Conservation (phyloP, 495 filamentous ascomycete species). For the Amniculicola lignicola region DNA sequence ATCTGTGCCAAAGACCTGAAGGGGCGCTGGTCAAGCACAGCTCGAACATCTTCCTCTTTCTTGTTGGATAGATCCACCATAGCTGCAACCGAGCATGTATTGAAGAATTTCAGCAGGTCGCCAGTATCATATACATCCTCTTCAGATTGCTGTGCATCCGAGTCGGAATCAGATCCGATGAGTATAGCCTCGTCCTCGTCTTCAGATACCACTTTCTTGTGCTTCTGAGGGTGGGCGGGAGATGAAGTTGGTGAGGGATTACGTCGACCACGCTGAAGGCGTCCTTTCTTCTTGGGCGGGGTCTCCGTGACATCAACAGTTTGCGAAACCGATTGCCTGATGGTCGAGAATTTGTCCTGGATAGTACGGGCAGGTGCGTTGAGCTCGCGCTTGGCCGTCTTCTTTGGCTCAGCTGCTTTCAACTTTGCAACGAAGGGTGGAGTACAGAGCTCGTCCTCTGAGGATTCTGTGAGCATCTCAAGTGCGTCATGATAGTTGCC, state of each 20-base stretch:
- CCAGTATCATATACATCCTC: slow-evolving; percentile 47
- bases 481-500: slow-evolving; percentile 62
- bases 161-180: slow-evolving; percentile 43
- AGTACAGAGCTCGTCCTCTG: slow-evolving; percentile 38
- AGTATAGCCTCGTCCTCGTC: slow-evolving; percentile 30
- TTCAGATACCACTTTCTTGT: slow-evolving; percentile 1
- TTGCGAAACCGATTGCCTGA: slow-evolving; percentile 2
- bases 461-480: slow-evolving; percentile 44
- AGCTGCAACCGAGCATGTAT: slow-evolving; percentile 67
- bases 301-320: not conserved
- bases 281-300: slow-evolving; percentile 28
- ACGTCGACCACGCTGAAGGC: slow-evolving; percentile 35
- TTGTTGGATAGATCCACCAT: slow-evolving; percentile 74
- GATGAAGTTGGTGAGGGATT: slow-evolving; percentile 27
- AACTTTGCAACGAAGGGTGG: not conserved
- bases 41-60: slow-evolving; percentile 60
- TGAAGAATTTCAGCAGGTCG: slow-evolving; percentile 76
- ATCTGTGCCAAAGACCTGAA: slow-evolving; percentile 63
- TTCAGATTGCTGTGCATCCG: slow-evolving; percentile 53
- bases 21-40: slow-evolving; percentile 66
- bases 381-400: slow-evolving; percentile 55
- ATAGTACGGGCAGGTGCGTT: slow-evolving; percentile 57
- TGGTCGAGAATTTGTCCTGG: slow-evolving; percentile 58
- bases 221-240: slow-evolving; percentile 1
- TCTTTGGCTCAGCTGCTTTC: slow-evolving; percentile 3